These are phyloP conservation scores for Quercus engelmannii DNA, from an alignment of 306 rosid genomes.

Conservation along the genomic window DNA sequence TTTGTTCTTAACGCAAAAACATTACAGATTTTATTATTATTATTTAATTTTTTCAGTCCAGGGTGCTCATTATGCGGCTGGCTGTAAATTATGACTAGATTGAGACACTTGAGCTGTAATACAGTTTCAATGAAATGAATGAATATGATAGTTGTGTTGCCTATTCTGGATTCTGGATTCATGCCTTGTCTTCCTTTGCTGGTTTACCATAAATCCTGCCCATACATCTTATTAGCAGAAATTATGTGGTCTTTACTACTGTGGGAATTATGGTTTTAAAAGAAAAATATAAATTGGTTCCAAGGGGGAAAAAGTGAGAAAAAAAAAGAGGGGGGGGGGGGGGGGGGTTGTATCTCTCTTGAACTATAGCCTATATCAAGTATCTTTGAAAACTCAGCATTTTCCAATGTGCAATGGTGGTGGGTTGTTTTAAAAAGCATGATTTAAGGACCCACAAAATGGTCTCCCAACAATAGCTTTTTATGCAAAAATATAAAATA, in stretches of 20 bases:
- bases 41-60: not conserved
- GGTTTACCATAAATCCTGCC: not conserved
- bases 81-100: not conserved
- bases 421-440: too few relatives aligned
- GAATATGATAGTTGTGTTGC: not conserved
- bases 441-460: too few relatives aligned
- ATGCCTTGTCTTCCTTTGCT: not conserved
- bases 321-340: too few relatives aligned
- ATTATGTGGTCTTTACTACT: not conserved
- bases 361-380: too few relatives aligned
- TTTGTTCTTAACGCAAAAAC: not conserved
- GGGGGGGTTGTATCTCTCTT: too few relatives aligned
- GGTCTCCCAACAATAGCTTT: too few relatives aligned
- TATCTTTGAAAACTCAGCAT: too few relatives aligned
- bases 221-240: not conserved
- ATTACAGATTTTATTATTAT: not conserved
- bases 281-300: too few relatives aligned
- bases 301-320: too few relatives aligned
- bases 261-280: too few relatives aligned
- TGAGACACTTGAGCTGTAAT: not conserved
- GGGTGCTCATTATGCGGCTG: not conserved
- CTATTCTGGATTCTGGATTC: not conserved
- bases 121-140: slow-evolving; percentile 1
- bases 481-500: too few relatives aligned
- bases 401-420: too few relatives aligned